Base-by-base conservation (phyloP, 345 rosid genomes). In the Dipteronia sinensis region DNA sequence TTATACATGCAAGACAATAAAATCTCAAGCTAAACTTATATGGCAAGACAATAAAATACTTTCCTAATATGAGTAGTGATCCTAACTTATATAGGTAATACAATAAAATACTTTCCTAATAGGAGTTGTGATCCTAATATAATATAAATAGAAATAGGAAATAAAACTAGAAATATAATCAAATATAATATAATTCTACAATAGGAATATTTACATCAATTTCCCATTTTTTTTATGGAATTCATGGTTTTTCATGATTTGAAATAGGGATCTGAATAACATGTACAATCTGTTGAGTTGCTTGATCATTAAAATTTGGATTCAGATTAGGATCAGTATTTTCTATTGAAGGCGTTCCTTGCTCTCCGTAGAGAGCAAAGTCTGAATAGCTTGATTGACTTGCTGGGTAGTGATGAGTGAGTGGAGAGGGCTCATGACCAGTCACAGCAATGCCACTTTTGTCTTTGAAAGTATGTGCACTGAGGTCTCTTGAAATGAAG, bases 401-500 rank as follows among this genome's bases (percentile, higher is more conserved):
- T 23, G 78, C 73, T 1, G 80, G 82, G 55, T 15, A 47, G 61
- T 66, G 23, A n/a, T 66, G 31, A n/a, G 22, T 46, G 49, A 46
- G 1, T 46, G 49, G 49, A 46, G 49, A 46, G 49, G 49, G 49
- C 13, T 46, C 49, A 34, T 4, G 7, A 34, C 4, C 38, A 11
- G 49, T 68, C 29, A 49, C 55, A 22, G 62, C 70, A 68, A 17
- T n/a, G 65, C 42, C 65, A 8, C 58, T 73, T 72, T 42, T 76
- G 29, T 63, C 64, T 64, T 55, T 81, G 68, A 79, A 85, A 46
- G 79, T 72, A 75, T 82, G 89, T 0, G 87, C 76, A 31, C 25
- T 79, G 22, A 44, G 34, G 77, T 88, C 90, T 76, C 64, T 87
- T 64, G 78, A 78, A 70, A 82, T 62, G 8, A 83, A 83, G 78